These are phyloP conservation scores for Chaetomium globosum DNA, from an alignment of 2,329 filamentous ascomycete species.

Conservation along the genomic window DNA sequence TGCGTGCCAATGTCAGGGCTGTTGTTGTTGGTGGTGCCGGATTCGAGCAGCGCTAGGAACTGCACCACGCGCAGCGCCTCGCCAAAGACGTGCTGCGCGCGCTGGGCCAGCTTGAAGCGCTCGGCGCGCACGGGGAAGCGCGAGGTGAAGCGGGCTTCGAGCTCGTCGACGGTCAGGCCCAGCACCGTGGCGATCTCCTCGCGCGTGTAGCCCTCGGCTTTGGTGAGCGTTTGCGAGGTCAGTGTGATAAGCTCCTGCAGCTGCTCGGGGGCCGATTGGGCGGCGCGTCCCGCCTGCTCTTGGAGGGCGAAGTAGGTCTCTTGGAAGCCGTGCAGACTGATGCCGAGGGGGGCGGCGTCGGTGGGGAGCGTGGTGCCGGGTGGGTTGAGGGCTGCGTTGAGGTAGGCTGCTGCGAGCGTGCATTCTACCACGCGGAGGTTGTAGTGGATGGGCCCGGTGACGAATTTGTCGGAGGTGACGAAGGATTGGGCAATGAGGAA, in stretches of 20 bases:
- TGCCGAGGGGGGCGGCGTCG: slow-evolving; percentile 80
- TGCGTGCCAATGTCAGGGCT: slow-evolving; percentile 49
- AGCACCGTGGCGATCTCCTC: slow-evolving; percentile 79
- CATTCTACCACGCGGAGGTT: slow-evolving; percentile 96
- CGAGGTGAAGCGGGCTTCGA: slow-evolving; percentile 79
- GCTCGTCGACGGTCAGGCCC: slow-evolving; percentile 66
- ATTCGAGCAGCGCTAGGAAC: slow-evolving; percentile 78
- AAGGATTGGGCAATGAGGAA: slow-evolving; percentile 96
- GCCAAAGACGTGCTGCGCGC: slow-evolving; percentile 85
- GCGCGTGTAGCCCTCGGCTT: slow-evolving; percentile 83
- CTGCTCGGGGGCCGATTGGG: slow-evolving; percentile 58
- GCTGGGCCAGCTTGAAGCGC: slow-evolving; percentile 82
- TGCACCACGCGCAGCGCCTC: slow-evolving; percentile 84
- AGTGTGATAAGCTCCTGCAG: slow-evolving; percentile 72
- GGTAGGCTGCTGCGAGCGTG: slow-evolving; percentile 77
- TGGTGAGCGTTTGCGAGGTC: slow-evolving; percentile 69
- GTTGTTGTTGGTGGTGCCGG: slow-evolving; percentile 44
- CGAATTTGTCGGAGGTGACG: slow-evolving; percentile 90
- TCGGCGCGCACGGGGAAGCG: slow-evolving; percentile 88
- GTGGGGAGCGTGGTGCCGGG: slow-evolving; percentile 64
- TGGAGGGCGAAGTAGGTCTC: slow-evolving; percentile 70
- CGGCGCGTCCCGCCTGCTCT: slow-evolving; percentile 43
- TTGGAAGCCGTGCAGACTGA: slow-evolving; percentile 85
- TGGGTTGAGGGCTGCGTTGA: slow-evolving; percentile 62
- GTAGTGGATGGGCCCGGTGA: slow-evolving; percentile 91